Evolutionary conservation across 2,329 filamentous ascomycete species (phyloP).

Genomic region (Xylariaceae sp.): DNA sequence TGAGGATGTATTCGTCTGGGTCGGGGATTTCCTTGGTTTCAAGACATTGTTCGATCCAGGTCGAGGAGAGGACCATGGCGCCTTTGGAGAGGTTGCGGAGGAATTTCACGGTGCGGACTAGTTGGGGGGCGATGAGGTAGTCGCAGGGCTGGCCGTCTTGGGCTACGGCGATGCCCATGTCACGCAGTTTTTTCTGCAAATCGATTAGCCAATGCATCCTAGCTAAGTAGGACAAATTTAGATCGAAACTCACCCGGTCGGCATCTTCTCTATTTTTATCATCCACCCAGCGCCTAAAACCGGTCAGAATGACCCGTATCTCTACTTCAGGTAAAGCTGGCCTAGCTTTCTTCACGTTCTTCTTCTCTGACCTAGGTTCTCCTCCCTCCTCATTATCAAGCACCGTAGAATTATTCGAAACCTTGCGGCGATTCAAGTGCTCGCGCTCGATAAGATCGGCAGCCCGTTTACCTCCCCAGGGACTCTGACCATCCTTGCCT

Average conservation of each 20-base stretch:
- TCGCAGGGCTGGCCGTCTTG: constrained; percentile 73
- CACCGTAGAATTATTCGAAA: constrained; percentile 37
- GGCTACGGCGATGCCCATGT: constrained; percentile 77
- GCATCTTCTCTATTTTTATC: constrained; percentile 70
- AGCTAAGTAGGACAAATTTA: constrained; percentile 6
- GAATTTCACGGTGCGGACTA: constrained; percentile 92
- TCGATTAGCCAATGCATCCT: constrained; percentile 19
- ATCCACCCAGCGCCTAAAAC: constrained; percentile 76
- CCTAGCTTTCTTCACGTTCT: constrained; percentile 60
- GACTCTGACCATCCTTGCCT: constrained; percentile 44
- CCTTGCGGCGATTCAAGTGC: constrained; percentile 31
- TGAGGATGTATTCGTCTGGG: constrained; percentile 62
- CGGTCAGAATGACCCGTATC: constrained; percentile 77
- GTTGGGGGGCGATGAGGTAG: constrained; percentile 79
- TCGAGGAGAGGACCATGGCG: constrained; percentile 69
- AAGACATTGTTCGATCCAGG: constrained; percentile 75
- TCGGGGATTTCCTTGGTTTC: constrained; percentile 62
- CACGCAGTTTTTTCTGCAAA: constrained; percentile 69
- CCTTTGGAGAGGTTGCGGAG: constrained; percentile 80
- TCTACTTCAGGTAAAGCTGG: constrained; percentile 61
- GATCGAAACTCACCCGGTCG: constrained; percentile 63
- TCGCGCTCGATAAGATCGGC: constrained; percentile 55
- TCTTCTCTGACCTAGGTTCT: constrained; percentile 43
- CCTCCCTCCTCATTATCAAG: too few relatives aligned
- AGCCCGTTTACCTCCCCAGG: constrained; percentile 62